Percentiles rank a stretch among this genome's conserved stretches.
phyloP scores from a whole-genome alignment of 1,139 yeast species.

The Yamadazyma atlantica region DNA sequence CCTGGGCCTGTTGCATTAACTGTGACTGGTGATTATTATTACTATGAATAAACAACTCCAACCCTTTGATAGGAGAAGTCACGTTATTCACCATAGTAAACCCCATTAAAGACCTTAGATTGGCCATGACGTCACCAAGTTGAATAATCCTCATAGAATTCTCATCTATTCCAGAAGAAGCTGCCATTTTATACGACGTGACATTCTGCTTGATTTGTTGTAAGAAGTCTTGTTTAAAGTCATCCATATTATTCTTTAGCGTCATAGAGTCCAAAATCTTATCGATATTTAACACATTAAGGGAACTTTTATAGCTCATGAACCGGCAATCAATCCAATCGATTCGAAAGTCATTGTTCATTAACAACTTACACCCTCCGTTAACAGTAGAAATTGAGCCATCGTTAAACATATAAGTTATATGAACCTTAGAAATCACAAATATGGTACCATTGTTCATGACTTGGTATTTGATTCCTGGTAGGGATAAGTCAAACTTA shows the following conservation, averaged over 20 bases:
- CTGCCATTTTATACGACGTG: conserved; percentile 24
- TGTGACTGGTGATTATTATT: conserved; percentile 21
- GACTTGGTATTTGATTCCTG: conserved; percentile 66
- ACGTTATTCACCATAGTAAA: conserved; percentile 47
- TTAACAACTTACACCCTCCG: conserved; percentile 59
- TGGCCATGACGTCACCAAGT: conserved; percentile 74
- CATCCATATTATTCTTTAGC: conserved; percentile 13
- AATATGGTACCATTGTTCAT: conserved; percentile 65
- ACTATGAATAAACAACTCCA: conserved; percentile 50
- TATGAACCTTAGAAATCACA: conserved; percentile 55
- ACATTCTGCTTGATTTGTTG: conserved; percentile 22
- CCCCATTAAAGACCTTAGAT: conserved; percentile 62
- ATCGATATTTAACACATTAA: conserved; percentile 27
- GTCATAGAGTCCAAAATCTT: conserved; percentile 10
- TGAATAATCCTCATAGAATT: conserved; percentile 69
- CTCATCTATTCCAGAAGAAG: conserved; percentile 45
- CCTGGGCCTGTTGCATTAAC: conserved; percentile 11
- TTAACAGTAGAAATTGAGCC: conserved; percentile 65
- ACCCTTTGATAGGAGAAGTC: conserved; percentile 57
- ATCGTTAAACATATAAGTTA: conserved; percentile 60
- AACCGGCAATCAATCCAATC: conserved; percentile 71
- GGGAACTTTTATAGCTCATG: conserved; percentile 26
- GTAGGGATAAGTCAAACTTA: conserved; percentile 57
- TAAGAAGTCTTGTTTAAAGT: conserved; percentile 27
- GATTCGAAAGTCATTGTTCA: conserved; percentile 61